A percentile compares a stretch with the other conserved stretches of the same genome.
Conservation (phyloP, 2,329 filamentous ascomycete species). For the Thielaviopsis populi region DNA sequence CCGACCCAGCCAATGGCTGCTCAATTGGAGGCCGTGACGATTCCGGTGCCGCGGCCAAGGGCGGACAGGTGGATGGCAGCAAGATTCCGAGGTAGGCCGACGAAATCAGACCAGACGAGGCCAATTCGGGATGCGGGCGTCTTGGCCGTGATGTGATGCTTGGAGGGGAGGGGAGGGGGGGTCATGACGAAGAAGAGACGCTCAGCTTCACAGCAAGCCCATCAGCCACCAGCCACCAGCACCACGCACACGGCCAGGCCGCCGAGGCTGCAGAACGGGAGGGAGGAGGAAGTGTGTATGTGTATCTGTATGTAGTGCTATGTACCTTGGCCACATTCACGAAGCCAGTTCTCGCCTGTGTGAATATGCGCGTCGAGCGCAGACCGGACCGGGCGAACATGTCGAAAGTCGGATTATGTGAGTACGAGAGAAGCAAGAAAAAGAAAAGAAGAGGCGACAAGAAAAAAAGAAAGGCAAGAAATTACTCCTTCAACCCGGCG, state of each 20-base stretch:
- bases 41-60: background rate
- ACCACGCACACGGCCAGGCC: background rate
- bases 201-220: slow-evolving; percentile 1
- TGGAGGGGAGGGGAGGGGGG: too few species aligned
- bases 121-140: background rate
- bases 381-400: slow-evolving; percentile 92
- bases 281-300: background rate
- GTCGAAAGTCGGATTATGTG: slow-evolving; percentile 31
- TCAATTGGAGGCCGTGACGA: background rate
- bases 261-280: background rate
- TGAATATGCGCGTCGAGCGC: slow-evolving; percentile 76
- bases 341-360: slow-evolving; percentile 59
- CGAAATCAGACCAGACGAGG: background rate
- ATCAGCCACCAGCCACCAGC: background rate
- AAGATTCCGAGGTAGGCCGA: slow-evolving; percentile 5
- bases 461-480: slow-evolving; percentile 18
- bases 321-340: slow-evolving; percentile 58
- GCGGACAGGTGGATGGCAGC: background rate
- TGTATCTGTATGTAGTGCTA: background rate
- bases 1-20: background rate
- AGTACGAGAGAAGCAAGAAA: slow-evolving; percentile 13
- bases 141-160: too few species aligned
- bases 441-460: background rate
- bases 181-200: too few species aligned
- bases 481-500: slow-evolving; percentile 17